A percentile compares a stretch with the other conserved stretches of the same genome.
These are phyloP conservation scores for Clonostachys rhizophaga DNA, from an alignment of 2,329 filamentous ascomycete species.

Conservation along the genomic window DNA sequence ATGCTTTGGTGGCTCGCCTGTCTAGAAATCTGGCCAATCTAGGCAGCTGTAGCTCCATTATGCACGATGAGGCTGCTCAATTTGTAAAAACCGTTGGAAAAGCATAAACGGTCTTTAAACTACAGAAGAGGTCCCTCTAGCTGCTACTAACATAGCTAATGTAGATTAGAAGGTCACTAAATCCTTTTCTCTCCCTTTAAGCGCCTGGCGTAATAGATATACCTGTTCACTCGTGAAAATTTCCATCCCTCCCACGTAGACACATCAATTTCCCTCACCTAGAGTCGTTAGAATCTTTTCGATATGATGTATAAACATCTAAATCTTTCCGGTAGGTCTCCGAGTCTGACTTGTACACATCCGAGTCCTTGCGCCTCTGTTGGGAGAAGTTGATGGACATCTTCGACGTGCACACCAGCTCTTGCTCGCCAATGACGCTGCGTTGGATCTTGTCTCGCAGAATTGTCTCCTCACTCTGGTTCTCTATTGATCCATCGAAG, in stretches of 20 bases:
- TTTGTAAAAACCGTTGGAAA: no score
- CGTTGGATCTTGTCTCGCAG: background rate
- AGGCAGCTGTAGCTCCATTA: no score
- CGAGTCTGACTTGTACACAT: no score
- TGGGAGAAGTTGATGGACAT: background rate
- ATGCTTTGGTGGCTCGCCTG: no score
- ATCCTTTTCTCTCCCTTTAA: constrained; percentile 38
- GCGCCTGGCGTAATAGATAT: constrained; percentile 44
- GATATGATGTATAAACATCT: no score
- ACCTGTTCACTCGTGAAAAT: constrained; percentile 24
- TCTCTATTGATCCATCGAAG: background rate
- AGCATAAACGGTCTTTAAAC: no score
- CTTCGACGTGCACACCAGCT: background rate
- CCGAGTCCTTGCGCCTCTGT: background rate
- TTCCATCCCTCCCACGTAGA: no score
- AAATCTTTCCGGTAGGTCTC: no score
- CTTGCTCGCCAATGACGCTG: background rate
- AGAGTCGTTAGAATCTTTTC: no score
- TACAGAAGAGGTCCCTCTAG: constrained; percentile 44
- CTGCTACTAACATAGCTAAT: constrained; percentile 41
- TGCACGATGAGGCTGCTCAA: no score
- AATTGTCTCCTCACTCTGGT: constrained; percentile 2
- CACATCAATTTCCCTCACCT: no score
- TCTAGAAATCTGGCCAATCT: no score
- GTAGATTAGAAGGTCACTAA: constrained; percentile 41